Conservation (phyloP, 2,329 filamentous ascomycete genomes). For the Juglanconis juglandina region DNA sequence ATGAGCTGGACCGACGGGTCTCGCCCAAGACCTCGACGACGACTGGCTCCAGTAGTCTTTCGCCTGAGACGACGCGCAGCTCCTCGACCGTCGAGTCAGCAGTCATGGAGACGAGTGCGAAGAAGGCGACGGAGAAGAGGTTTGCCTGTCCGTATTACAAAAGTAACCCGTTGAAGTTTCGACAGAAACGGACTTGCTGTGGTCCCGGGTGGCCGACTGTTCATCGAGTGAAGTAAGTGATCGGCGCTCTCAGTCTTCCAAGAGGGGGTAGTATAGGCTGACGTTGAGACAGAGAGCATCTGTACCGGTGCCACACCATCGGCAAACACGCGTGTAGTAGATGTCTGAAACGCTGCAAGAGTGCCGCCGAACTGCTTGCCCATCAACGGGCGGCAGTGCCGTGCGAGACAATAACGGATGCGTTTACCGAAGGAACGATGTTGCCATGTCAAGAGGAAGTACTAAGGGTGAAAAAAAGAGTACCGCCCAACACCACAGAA, state of each 20-base stretch:
- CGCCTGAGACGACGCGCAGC: constrained; percentile 4
- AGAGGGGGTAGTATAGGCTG: not conserved
- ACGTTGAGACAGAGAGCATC: constrained; percentile 12
- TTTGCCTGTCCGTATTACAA: constrained; percentile 21
- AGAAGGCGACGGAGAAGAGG: constrained; percentile 11
- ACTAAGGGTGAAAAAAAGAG: constrained; percentile 16
- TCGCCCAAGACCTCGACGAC: constrained; percentile 14
- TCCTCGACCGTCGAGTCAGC: constrained; percentile 10
- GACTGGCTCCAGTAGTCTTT: not conserved
- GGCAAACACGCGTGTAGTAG: constrained; percentile 20
- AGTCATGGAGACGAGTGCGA: not conserved
- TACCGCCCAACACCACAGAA: constrained; percentile 17
- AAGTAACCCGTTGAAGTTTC: constrained; percentile 17
- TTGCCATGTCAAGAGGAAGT: constrained; percentile 17
- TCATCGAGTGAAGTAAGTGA: constrained; percentile 16
- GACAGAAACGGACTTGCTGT: constrained; percentile 19
- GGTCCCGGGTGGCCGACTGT: constrained; percentile 20
- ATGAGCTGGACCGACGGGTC: constrained; percentile 6
- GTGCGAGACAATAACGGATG: constrained; percentile 16
- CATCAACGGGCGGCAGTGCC: constrained; percentile 17
- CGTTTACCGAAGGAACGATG: constrained; percentile 19
- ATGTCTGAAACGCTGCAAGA: constrained; percentile 17
- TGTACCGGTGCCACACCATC: constrained; percentile 19
- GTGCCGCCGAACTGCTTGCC: constrained; percentile 15
- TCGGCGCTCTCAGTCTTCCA: not conserved